Evolutionary conservation across 257 asterid genomes (phyloP), one percentile per base, ranked within the genome.

Genomic region (Penstemon davidsonii): DNA sequence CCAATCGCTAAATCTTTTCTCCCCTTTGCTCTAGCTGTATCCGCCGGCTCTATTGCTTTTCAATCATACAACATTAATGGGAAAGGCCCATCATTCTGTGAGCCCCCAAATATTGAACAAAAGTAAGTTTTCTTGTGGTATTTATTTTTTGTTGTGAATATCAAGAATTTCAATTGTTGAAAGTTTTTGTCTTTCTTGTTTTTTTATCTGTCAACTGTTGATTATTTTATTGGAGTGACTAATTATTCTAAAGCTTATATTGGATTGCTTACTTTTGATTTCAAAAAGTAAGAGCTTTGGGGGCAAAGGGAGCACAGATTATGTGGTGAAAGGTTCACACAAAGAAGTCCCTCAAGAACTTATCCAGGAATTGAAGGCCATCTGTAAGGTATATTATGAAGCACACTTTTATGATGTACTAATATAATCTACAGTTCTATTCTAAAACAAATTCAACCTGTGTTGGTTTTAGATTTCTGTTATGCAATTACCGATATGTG

Each of bases 231-330:
- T n/a, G n/a, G n/a, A n/a, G n/a, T n/a, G n/a, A n/a, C n/a, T n/a
- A n/a, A n/a, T n/a, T n/a, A n/a, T n/a, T n/a, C n/a, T n/a, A n/a
- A n/a, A n/a, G n/a, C n/a, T n/a, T n/a, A n/a, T 63, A 33, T 56
- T 63, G 37, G 39, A 57, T 70, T 15, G 7, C 49, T 70, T 15
- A 7, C 49, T 60, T 37, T 55, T 59, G 67, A 60, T 50, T 39
- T 65, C 53, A 57, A 86, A 86, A 60, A 83, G 78, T 63, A 74
- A 78, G 77, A 75, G 81, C 63, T 66, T 75, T 62, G 97, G 91
- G 8, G 94, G 91, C 73, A 87, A 87, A 82, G 89, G 64, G 60
- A 84, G 87, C 75, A 87, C 92, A 0, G 90, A 83, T 64, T 88
- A 85, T 77, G 69, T 55, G 77, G 91, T 88, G 73, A 87, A 87